Base-by-base conservation (phyloP, 805 yeast genomes). In the Yamadazyma phyllophila region DNA sequence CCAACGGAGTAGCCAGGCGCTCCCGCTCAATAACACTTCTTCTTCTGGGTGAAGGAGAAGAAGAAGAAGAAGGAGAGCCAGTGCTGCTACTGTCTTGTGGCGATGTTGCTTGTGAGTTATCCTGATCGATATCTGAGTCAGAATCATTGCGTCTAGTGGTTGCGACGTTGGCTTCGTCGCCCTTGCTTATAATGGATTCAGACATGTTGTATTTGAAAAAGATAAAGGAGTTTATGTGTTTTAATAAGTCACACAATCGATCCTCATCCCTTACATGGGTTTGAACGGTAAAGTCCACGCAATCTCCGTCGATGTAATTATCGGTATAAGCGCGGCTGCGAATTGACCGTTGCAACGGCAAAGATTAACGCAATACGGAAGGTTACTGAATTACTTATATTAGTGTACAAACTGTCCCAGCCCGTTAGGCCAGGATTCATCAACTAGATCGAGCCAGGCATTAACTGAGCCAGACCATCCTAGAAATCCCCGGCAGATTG, bases 401-500 rank as follows among this genome's bases (percentile, higher is more conserved):
- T 36, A 36, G 8, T 36, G 39, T 36, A 36, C 39, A 36, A 20
- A 20, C 24, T n/a, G n/a, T n/a, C n/a, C n/a, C n/a, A n/a, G n/a
- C n/a, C n/a, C n/a, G n/a, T n/a, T n/a, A n/a, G n/a, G n/a, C n/a
- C n/a, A n/a, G n/a, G n/a, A n/a, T n/a, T n/a, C n/a, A n/a, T n/a
- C n/a, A n/a, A n/a, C n/a, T n/a, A n/a, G n/a, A n/a, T n/a, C n/a
- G n/a, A n/a, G n/a, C n/a, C n/a, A n/a, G n/a, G n/a, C n/a, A n/a
- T n/a, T n/a, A n/a, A n/a, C n/a, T n/a, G n/a, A n/a, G n/a, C n/a
- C n/a, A n/a, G n/a, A n/a, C n/a, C n/a, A n/a, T n/a, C n/a, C n/a
- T 36, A 37, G 26, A 37, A 26, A 26, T 37, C 40, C 7, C 24
- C 24, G 24, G 54, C 48, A 4, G 48, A 26, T 24, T 41, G 48